Conservation (phyloP, 1,139 yeast genomes). For the Zhuliangozyma parablackwelliae region DNA sequence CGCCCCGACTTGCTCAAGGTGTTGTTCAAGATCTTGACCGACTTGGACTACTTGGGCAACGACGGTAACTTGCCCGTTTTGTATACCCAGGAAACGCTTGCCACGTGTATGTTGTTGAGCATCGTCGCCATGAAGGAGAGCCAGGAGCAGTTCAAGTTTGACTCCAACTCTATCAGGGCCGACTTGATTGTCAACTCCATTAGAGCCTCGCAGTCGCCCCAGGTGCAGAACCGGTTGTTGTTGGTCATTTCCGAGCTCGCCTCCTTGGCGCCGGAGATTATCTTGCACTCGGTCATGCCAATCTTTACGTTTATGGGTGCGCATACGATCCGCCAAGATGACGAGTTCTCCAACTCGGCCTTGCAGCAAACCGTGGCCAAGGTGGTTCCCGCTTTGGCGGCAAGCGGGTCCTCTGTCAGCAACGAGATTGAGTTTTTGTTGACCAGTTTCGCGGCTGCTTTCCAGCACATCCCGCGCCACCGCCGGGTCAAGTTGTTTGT, state of each 20-base stretch:
- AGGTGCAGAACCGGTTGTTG: constrained; percentile 83
- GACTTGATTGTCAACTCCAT: constrained; percentile 89
- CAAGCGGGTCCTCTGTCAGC: constrained; percentile 46
- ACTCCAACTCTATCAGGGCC: constrained; percentile 74
- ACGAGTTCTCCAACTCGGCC: constrained; percentile 87
- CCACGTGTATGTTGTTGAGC: constrained; percentile 76
- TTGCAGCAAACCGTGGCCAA: constrained; percentile 88
- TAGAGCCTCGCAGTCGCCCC: constrained; percentile 85
- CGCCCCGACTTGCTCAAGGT: constrained; percentile 51
- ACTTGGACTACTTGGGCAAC: constrained; percentile 79
- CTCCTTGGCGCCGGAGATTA: constrained; percentile 81
- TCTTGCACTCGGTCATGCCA: constrained; percentile 96
- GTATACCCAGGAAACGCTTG: constrained; percentile 86
- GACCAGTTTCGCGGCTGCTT: constrained; percentile 87
- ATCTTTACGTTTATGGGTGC: constrained; percentile 99
- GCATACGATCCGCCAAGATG: constrained; percentile 93
- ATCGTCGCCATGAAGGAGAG: constrained; percentile 49
- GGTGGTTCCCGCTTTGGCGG: constrained; percentile 86
- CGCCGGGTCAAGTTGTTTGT: constrained; percentile 84
- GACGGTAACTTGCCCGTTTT: constrained; percentile 90
- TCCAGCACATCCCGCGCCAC: constrained; percentile 93
- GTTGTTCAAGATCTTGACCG: constrained; percentile 72
- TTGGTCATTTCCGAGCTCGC: constrained; percentile 87
- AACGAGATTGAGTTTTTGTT: constrained; percentile 80
- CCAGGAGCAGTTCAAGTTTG: constrained; percentile 30